Percentiles rank a stretch among this genome's conserved stretches.
phyloP scores from a whole-genome alignment of 345 rosid species.

The Psidium guajava region DNA sequence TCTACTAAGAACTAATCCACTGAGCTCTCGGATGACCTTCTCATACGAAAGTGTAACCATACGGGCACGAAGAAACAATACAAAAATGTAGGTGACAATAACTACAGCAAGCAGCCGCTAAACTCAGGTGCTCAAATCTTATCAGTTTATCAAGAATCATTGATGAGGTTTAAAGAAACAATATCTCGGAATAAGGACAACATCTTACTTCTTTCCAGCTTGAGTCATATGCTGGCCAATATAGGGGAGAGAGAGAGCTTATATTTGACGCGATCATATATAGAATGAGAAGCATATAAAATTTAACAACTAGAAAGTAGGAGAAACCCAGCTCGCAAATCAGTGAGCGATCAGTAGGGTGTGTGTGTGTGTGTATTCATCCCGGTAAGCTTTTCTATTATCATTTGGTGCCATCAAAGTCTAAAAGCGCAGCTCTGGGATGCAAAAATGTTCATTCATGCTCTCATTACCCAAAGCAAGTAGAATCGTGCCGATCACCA shows the following conservation, averaged over 20 bases:
- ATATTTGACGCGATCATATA: not conserved
- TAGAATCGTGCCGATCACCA: not conserved
- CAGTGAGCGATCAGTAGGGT: not conserved
- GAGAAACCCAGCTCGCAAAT: not conserved
- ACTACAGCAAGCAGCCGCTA: not conserved
- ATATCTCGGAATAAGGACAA: no score
- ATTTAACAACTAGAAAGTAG: not conserved
- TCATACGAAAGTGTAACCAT: not conserved
- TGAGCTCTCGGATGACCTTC: conserved; percentile 76
- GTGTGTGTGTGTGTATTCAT: not conserved
- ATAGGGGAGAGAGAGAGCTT: not conserved
- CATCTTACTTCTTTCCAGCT: not conserved
- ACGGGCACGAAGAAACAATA: not conserved
- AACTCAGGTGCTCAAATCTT: not conserved
- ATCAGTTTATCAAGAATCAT: not conserved
- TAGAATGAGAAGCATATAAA: not conserved
- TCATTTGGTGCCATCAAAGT: not conserved
- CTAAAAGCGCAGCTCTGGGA: not conserved
- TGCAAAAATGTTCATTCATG: not conserved
- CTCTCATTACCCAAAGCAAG: not conserved
- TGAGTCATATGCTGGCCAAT: not conserved
- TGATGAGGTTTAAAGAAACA: no score
- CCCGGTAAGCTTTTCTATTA: not conserved
- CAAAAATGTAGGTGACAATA: not conserved
- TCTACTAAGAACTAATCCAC: conserved; percentile 69